Percentiles rank a stretch among this genome's conserved stretches.
phyloP scores from a whole-genome alignment of 2,329 filamentous ascomycete species.

The Aspergillus sp. region DNA sequence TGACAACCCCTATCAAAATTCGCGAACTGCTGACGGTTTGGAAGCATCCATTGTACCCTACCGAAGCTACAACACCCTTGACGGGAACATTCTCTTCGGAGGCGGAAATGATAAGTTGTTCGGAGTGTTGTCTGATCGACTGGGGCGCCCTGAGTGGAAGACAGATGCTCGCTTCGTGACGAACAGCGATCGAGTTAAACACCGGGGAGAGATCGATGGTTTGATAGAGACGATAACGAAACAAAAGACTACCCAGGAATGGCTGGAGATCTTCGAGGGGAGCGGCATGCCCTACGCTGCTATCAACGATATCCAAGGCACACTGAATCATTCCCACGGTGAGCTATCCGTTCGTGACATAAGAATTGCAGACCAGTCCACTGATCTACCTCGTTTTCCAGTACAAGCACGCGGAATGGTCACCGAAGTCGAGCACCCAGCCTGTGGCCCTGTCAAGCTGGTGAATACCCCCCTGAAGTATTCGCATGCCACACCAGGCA shows the following conservation, averaged over 20 bases:
- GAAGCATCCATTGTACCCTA: conserved; percentile 95
- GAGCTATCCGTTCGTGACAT: conserved; percentile 22
- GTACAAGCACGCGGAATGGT: conserved; percentile 78
- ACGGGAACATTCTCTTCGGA: conserved; percentile 56
- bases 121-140: conserved; percentile 50
- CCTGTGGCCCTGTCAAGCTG: conserved; percentile 77
- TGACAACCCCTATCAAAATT: not conserved
- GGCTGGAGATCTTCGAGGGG: conserved; percentile 81
- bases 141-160: conserved; percentile 53
- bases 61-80: conserved; percentile 62
- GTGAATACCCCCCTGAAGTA: conserved; percentile 95
- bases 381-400: conserved; percentile 19
- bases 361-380: not conserved
- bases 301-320: conserved; percentile 83
- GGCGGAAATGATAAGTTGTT: conserved; percentile 58
- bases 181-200: conserved; percentile 51
- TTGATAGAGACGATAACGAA: conserved; percentile 68
- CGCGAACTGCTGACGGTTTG: conserved; percentile 18
- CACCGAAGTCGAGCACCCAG: conserved; percentile 70
- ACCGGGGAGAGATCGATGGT: conserved; percentile 68
- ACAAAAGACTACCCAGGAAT: conserved; percentile 75
- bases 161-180: conserved; percentile 49
- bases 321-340: conserved; percentile 78
- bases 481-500: conserved; percentile 68
- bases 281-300: conserved; percentile 89